These are phyloP conservation scores for Saccharomyces hybrid DNA, from an alignment of 1,139 yeast species.

Conservation along the genomic window DNA sequence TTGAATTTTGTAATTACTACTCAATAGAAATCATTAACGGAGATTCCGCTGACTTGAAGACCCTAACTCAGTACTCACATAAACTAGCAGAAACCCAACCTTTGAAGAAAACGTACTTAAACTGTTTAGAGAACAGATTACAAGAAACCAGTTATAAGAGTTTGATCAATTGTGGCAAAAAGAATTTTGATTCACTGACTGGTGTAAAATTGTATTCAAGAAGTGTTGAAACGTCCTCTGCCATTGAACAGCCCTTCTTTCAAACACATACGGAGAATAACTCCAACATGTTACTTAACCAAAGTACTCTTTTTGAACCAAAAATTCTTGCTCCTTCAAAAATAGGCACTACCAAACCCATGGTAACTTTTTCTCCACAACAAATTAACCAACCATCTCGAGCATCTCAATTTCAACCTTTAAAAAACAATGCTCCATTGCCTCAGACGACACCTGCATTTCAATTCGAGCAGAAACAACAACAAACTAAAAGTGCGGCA, in stretches of 20 bases:
- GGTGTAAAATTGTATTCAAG: neutral
- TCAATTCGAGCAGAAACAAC: neutral
- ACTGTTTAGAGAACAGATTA: constrained; percentile 45
- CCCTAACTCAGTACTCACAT: constrained; percentile 43
- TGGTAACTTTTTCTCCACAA: neutral
- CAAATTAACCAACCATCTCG: neutral
- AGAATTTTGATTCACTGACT: constrained; percentile 18
- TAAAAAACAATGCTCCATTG: neutral
- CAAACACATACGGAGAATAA: neutral
- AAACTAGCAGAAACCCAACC: constrained; percentile 41
- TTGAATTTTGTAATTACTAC: constrained; percentile 55
- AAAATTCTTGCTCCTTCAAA: neutral
- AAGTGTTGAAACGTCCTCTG: neutral
- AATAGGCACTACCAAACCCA: neutral
- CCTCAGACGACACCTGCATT: too few relatives aligned
- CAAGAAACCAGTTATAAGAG: constrained; percentile 19
- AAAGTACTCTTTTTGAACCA: neutral
- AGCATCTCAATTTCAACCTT: neutral
- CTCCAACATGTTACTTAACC: neutral
- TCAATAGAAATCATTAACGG: constrained; percentile 43
- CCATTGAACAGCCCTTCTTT: neutral
- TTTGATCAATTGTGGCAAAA: constrained; percentile 34
- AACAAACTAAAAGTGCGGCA: neutral
- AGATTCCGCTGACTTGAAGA: constrained; percentile 49
- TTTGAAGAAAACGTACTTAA: constrained; percentile 48